Conservation (phyloP, 2,329 filamentous ascomycete species). For the Penicillium griseofulvum region DNA sequence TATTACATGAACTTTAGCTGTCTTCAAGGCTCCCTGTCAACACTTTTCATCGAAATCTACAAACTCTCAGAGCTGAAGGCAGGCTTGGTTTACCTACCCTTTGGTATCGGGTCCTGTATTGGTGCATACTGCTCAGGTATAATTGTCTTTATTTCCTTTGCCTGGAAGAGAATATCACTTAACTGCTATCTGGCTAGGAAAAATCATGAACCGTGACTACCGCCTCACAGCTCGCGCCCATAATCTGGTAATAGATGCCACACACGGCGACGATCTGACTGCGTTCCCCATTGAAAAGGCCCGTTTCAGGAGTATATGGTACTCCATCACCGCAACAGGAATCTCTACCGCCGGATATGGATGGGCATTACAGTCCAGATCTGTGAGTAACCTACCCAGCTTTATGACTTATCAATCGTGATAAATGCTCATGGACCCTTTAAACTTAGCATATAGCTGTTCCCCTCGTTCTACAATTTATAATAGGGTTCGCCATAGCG, state of each 20-base stretch:
- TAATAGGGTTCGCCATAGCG: neutral
- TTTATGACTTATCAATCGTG: neutral
- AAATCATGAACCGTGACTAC: neutral
- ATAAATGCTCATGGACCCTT: neutral
- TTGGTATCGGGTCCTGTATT: neutral
- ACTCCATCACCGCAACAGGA: neutral
- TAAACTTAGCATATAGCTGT: neutral
- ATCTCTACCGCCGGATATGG: neutral
- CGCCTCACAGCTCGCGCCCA: neutral
- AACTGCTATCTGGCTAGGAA: neutral
- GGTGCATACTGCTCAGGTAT: neutral
- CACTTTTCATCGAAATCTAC: neutral
- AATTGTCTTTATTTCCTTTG: neutral
- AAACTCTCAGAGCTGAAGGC: neutral
- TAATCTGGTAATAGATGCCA: neutral
- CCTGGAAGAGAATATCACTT: neutral
- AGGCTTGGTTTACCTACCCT: neutral
- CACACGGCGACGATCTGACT: neutral
- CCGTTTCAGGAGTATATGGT: neutral
- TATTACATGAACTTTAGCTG: slow-evolving; percentile 2
- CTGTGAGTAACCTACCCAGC: neutral
- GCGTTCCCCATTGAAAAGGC: neutral
- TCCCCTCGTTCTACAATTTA: neutral
- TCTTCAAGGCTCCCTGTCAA: slow-evolving; percentile 1
- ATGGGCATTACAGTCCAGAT: neutral